phyloP scores from a whole-genome alignment of 129 eudicot genomes.

The Flaveria ramosissima region DNA sequence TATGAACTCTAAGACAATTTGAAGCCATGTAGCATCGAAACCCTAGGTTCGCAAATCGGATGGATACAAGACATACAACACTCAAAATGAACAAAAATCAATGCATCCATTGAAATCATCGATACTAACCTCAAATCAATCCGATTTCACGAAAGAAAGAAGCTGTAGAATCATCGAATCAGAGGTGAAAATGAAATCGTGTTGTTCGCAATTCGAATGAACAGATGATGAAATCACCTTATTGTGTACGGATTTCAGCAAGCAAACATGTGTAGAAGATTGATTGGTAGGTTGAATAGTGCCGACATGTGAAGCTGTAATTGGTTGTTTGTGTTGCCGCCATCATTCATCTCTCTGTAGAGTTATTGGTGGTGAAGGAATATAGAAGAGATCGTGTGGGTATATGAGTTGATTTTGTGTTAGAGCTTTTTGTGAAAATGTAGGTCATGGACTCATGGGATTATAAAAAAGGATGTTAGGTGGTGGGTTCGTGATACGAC shows the following conservation, averaged over 20 bases:
- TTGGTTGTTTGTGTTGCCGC: slow-evolving; percentile 39
- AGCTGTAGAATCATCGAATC: not conserved
- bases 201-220: too few relatives aligned
- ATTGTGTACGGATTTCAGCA: slow-evolving; percentile 2
- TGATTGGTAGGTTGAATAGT: not conserved
- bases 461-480: slow-evolving; percentile 4
- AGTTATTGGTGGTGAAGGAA: slow-evolving; percentile 29
- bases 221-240: not conserved
- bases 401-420: slow-evolving; percentile 12
- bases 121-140: slow-evolving; percentile 13
- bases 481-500: too few relatives aligned
- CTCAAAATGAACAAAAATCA: not conserved
- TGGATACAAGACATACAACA: slow-evolving; percentile 17
- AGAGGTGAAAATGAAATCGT: slow-evolving; percentile 5
- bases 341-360: slow-evolving; percentile 21
- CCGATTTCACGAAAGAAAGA: not conserved
- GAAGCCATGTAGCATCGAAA: slow-evolving; percentile 23
- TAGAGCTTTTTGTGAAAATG: slow-evolving; percentile 12
- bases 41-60: slow-evolving; percentile 32
- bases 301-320: slow-evolving; percentile 25
- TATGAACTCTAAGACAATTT: too few relatives aligned
- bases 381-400: not conserved
- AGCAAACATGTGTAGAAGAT: not conserved
- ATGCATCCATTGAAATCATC: slow-evolving; percentile 25
- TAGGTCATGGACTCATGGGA: slow-evolving; percentile 38